Evolutionary conservation across 306 rosid genomes (phyloP).

Genomic region (Prinsepia uniflora): DNA sequence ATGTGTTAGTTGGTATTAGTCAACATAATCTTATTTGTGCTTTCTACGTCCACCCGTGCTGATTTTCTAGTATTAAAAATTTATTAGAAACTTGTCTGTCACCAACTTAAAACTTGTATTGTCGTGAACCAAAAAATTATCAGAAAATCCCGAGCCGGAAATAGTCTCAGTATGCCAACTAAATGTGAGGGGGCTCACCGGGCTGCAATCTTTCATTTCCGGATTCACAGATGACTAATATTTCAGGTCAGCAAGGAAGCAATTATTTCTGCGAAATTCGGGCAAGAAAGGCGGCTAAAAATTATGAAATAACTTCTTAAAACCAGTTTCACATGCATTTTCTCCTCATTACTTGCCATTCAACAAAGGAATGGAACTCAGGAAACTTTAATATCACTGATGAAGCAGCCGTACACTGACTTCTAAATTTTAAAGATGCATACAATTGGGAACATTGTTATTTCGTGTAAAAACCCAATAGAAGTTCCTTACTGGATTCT

Average conservation of each 20-base stretch:
- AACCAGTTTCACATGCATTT: background rate
- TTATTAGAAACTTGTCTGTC: too few species aligned
- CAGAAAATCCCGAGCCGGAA: too few species aligned
- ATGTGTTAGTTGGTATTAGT: background rate
- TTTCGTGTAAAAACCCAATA: slow-evolving; percentile 31
- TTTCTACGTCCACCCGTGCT: background rate
- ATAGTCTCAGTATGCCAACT: too few species aligned
- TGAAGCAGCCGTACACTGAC: slow-evolving; percentile 12
- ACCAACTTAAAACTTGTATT: too few species aligned
- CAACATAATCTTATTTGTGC: background rate
- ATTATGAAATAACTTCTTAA: background rate
- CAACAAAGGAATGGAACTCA: background rate
- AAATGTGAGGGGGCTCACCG: too few species aligned
- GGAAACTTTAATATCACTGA: background rate
- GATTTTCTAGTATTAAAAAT: too few species aligned
- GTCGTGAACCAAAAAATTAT: too few species aligned
- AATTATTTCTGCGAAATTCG: background rate
- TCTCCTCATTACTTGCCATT: background rate
- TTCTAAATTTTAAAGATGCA: slow-evolving; percentile 21
- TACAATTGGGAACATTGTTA: slow-evolving; percentile 12
- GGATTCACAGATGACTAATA: background rate
- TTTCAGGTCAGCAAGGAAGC: background rate
- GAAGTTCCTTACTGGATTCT: slow-evolving; percentile 53
- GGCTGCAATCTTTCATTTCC: slow-evolving; percentile 13
- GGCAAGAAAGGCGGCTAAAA: background rate